These are phyloP conservation scores for Hymenoscyphus scutula DNA, from an alignment of 2,329 filamentous ascomycete genomes.

Conservation along the genomic window DNA sequence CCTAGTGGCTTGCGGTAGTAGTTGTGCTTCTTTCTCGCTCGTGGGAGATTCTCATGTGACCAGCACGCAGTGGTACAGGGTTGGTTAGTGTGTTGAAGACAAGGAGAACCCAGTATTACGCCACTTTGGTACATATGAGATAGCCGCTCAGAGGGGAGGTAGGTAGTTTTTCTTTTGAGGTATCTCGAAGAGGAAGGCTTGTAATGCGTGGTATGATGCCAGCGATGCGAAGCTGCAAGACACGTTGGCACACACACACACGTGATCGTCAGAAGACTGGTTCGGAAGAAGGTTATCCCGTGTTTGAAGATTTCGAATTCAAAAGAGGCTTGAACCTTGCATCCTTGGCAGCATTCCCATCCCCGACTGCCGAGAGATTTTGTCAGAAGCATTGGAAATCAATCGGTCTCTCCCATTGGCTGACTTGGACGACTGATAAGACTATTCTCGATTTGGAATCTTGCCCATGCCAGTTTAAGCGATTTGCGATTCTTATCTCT, in stretches of 20 bases:
- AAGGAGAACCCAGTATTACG: background rate
- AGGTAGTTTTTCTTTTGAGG: background rate
- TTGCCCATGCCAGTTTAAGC: constrained; percentile 5
- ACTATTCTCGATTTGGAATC: constrained; percentile 11
- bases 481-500: constrained; percentile 22
- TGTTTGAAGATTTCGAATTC: too few species aligned
- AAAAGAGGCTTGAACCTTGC: background rate
- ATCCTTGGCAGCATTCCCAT: background rate
- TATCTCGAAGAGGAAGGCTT: background rate
- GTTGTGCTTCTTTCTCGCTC: background rate
- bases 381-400: constrained; percentile 14
- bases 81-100: background rate
- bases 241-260: background rate
- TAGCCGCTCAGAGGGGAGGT: background rate
- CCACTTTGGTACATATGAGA: background rate
- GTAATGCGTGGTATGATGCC: background rate
- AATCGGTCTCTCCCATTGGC: constrained; percentile 10
- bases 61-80: background rate
- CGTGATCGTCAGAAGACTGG: too few species aligned
- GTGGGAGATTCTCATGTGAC: background rate
- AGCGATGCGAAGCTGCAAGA: background rate
- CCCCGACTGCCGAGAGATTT: background rate
- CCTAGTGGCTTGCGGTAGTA: background rate
- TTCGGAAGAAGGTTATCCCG: too few species aligned
- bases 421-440: constrained; percentile 18